Evolutionary conservation across 768 basidiomycete genomes (phyloP), one percentile per base, ranked within the genome.

Genomic region (Boletales sp.): DNA sequence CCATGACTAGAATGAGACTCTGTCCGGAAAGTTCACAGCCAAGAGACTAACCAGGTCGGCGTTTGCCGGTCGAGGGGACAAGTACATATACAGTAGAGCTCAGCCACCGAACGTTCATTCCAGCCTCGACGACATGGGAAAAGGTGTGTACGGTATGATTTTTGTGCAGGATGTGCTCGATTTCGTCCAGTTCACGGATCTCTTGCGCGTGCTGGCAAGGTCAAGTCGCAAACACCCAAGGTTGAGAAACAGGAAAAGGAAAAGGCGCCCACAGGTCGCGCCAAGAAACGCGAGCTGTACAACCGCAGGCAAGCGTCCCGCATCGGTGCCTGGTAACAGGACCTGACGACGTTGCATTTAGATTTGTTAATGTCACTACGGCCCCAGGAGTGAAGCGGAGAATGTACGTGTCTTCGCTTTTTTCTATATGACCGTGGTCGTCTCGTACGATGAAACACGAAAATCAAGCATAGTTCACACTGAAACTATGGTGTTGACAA

Each of bases 221-320:
- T 97, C 80, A 97, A 94, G 78, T 90, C 88, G 59, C 91, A 95
- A 76, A 90, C 87, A 62, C 94, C 94, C 64, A 97, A 97, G 76
- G 94, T 97, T 69, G 94, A 97, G 67, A 83, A 85, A 72, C 90
- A 95, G 78, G 94, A 97, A 79, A 97, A 97, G 86, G 90, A 94
- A 84, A 97, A 97, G 83, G 81, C 81, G 21, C 84, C 90, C 45
- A 95, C 91, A 73, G 94, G 95, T 54, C 91, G 94, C 66, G 94
- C 95, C 52, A 95, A 97, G 86, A 97, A 97, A 82, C 81, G 91
- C 57, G 77, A 89, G 57, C 75, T 92, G 55, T 95, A 94, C 80
- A 94, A 94, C 77, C 85, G 89, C 67, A 83, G 90, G 86, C 86
- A 73, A 63, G 83, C 77, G 46, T n/a, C 15, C 17, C n/a, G 9